phyloP scores from a whole-genome alignment of 2,329 filamentous ascomycete genomes.

The Sclerotinia trifoliorum region DNA sequence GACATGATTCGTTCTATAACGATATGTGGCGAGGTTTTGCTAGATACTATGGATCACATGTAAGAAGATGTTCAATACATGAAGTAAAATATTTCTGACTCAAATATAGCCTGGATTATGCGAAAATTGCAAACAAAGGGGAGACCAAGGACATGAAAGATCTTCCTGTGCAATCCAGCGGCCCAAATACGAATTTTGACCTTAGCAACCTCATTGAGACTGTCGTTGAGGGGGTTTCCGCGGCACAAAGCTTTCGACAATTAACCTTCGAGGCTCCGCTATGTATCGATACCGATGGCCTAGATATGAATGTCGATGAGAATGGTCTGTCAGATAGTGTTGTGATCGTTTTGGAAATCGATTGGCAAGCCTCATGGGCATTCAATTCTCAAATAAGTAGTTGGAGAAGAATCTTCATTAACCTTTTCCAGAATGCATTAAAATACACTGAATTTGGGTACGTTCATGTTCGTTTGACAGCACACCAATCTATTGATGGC shows the following conservation, averaged over 20 bases:
- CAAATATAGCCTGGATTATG: conserved; percentile 39
- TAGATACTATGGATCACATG: conserved; percentile 53
- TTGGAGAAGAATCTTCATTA: conserved; percentile 54
- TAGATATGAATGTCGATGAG: not conserved
- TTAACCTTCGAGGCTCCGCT: conserved; percentile 10
- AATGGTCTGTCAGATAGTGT: conserved; percentile 8
- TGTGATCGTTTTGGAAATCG: conserved; percentile 46
- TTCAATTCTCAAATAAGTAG: conserved; percentile 54
- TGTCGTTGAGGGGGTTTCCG: conserved; percentile 33
- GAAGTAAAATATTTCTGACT: conserved; percentile 34
- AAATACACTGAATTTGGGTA: conserved; percentile 57
- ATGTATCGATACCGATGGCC: not conserved
- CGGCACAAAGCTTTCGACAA: conserved; percentile 29
- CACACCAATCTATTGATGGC: conserved; percentile 3
- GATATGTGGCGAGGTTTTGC: conserved; percentile 49
- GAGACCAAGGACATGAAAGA: conserved; percentile 10
- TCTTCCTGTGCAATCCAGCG: conserved; percentile 2
- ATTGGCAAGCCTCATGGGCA: conserved; percentile 48
- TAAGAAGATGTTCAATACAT: conserved; percentile 39
- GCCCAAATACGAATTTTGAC: conserved; percentile 24
- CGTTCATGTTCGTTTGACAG: conserved; percentile 45
- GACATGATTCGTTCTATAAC: conserved; percentile 50
- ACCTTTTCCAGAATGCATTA: conserved; percentile 59
- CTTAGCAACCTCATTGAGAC: conserved; percentile 32
- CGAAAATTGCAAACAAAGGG: conserved; percentile 28